These are phyloP conservation scores for Podospora bellae-mahoneyi DNA, from an alignment of 495 filamentous ascomycete species.

Conservation along the genomic window DNA sequence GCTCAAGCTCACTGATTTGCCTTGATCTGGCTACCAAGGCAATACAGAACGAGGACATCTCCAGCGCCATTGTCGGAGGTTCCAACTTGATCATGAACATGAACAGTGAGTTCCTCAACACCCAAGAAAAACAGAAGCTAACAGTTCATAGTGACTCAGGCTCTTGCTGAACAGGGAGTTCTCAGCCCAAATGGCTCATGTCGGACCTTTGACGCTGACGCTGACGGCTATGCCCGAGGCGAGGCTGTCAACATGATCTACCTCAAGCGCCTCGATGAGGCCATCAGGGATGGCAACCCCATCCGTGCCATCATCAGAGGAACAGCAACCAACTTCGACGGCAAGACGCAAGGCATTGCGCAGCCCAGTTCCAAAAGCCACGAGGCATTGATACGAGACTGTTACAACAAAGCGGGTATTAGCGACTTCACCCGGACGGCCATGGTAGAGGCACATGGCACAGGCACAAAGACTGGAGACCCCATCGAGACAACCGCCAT, in stretches of 20 bases:
- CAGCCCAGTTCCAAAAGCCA: slow-evolving; percentile 50
- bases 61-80: background rate
- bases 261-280: slow-evolving; percentile 51
- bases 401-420: slow-evolving; percentile 36
- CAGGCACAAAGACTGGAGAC: slow-evolving; percentile 52
- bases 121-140: background rate
- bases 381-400: slow-evolving; percentile 42
- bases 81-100: background rate
- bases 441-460: slow-evolving; percentile 50
- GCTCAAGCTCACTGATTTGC: background rate
- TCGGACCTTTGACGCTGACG: slow-evolving; percentile 31
- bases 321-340: slow-evolving; percentile 42
- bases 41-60: background rate
- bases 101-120: background rate
- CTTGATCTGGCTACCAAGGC: background rate
- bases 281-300: slow-evolving; percentile 47
- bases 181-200: slow-evolving; percentile 25
- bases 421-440: slow-evolving; percentile 22
- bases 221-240: slow-evolving; percentile 37
- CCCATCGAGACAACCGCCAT: slow-evolving; percentile 39
- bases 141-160: too few species aligned
- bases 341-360: slow-evolving; percentile 46
- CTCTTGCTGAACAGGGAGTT: slow-evolving; percentile 22
- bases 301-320: slow-evolving; percentile 52
- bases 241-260: slow-evolving; percentile 37